Evolutionary conservation across 2,329 filamentous ascomycete species (phyloP).

Genomic region (Fusarium penzigii): DNA sequence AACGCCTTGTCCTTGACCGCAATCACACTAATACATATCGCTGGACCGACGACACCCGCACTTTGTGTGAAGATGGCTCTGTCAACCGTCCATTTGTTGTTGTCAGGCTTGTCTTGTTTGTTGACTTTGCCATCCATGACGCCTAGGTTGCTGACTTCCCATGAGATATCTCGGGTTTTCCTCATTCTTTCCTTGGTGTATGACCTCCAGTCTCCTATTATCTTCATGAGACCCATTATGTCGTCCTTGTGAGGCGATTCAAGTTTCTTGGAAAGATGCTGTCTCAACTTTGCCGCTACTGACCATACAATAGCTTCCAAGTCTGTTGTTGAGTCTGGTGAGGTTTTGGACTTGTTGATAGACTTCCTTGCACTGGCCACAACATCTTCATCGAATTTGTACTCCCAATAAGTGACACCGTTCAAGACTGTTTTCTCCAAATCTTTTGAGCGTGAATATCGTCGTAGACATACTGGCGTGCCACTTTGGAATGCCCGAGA

Average conservation of each 20-base stretch:
- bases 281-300: slow-evolving; percentile 14
- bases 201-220: slow-evolving; percentile 11
- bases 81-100: slow-evolving; percentile 1
- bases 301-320: slow-evolving; percentile 21
- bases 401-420: slow-evolving; percentile 3
- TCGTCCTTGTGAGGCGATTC: slow-evolving; percentile 11
- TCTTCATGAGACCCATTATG: slow-evolving; percentile 1
- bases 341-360: neutral
- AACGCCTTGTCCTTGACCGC: slow-evolving; percentile 1
- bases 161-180: slow-evolving; percentile 1
- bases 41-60: neutral
- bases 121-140: neutral
- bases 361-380: slow-evolving; percentile 4
- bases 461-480: slow-evolving; percentile 8
- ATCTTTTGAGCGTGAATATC: neutral
- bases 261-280: slow-evolving; percentile 18
- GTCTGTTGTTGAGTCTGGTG: fast-evolving
- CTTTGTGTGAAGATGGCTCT: slow-evolving; percentile 6
- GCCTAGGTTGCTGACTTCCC: slow-evolving; percentile 17
- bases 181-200: neutral
- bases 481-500: slow-evolving; percentile 5
- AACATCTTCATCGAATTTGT: neutral
- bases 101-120: neutral
- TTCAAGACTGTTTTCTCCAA: slow-evolving; percentile 6
- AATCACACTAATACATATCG: slow-evolving; percentile 1